Conservation (phyloP, 805 yeast species). For the Wickerhamomyces strasburgensis region DNA sequence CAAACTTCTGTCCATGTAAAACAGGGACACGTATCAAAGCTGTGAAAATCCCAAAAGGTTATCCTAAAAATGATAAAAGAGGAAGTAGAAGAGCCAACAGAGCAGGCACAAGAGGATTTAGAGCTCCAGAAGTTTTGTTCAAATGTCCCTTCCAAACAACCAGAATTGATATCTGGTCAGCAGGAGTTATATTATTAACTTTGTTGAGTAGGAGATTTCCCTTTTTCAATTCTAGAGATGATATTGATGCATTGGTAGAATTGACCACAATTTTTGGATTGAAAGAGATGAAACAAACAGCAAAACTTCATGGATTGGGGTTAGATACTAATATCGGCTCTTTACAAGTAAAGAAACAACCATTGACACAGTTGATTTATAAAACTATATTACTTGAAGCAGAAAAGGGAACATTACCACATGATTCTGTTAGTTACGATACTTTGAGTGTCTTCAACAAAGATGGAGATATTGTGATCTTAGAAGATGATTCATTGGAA, state of each 20-base stretch:
- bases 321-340: constrained; percentile 63
- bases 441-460: constrained; percentile 38
- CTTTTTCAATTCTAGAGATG: constrained; percentile 90
- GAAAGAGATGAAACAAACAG: constrained; percentile 66
- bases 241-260: constrained; percentile 85
- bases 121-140: constrained; percentile 69
- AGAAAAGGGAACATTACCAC: constrained; percentile 58
- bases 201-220: constrained; percentile 80
- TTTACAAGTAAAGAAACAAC: constrained; percentile 27
- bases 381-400: constrained; percentile 41
- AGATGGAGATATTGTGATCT: constrained; percentile 5
- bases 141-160: constrained; percentile 53
- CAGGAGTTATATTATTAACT: constrained; percentile 74
- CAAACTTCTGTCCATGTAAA: constrained; percentile 51
- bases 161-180: constrained; percentile 79
- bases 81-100: constrained; percentile 91
- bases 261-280: constrained; percentile 76
- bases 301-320: constrained; percentile 83
- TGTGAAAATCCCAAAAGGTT: constrained; percentile 44
- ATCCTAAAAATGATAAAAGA: constrained; percentile 81
- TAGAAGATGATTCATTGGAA: constrained; percentile 4
- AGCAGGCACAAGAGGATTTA: constrained; percentile 89
- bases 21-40: constrained; percentile 23
- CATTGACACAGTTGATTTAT: constrained; percentile 35
- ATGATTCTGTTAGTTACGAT: constrained; percentile 68